phyloP scores from a whole-genome alignment of 2,329 filamentous ascomycete genomes.

The Hypoxylon sp. region DNA sequence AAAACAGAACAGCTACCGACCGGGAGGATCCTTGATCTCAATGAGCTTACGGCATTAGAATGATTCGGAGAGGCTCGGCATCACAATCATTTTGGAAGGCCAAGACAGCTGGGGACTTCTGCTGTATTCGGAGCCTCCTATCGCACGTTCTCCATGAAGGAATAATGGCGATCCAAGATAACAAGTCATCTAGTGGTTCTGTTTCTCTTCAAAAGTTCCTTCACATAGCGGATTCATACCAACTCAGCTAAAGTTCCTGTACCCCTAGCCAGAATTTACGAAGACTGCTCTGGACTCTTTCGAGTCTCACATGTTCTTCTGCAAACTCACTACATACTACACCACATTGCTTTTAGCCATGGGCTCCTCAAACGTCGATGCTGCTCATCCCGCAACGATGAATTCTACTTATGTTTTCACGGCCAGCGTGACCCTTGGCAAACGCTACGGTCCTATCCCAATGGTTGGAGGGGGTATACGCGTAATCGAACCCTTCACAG shows the following conservation, averaged over 20 bases:
- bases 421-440: conserved; percentile 8
- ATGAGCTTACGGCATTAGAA: neutral
- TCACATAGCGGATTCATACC: neutral
- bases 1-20: neutral
- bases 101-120: neutral
- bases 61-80: conserved; percentile 3
- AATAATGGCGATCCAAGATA: neutral
- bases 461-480: conserved; percentile 13
- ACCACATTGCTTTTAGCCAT: neutral
- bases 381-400: neutral
- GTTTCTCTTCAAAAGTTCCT: neutral
- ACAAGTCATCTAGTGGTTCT: neutral
- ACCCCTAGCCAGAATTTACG: neutral
- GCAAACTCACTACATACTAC: conserved; percentile 1
- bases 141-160: neutral
- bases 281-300: neutral
- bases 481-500: conserved; percentile 4
- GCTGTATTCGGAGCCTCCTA: neutral
- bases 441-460: conserved; percentile 11
- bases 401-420: conserved; percentile 12
- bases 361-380: neutral
- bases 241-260: neutral
- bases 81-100: neutral
- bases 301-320: neutral
- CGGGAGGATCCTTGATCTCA: too few species aligned